Base-by-base conservation (phyloP, 768 basidiomycete species). In the Hebeloma cylindrosporum region DNA sequence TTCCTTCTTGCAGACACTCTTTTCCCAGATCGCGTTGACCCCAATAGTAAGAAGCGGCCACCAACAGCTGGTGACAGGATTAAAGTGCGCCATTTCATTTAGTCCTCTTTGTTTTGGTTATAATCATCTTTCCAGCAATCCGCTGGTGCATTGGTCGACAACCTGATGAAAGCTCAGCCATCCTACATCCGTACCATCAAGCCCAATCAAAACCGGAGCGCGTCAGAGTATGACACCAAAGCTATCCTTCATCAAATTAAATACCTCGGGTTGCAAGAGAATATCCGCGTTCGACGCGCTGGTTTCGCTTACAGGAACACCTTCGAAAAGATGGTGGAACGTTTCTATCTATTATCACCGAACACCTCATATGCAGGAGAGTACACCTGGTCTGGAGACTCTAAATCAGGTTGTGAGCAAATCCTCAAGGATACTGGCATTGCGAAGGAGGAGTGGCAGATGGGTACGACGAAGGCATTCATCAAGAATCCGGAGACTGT, bases 121-220 rank as follows among this genome's bases (percentile, higher is more conserved):
- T 16, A 21, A 42, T 39, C 2, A 47, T 22, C n/a, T 13, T 45
- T 27, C 21, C 17, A 93, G 89, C 68, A 75, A 51, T 98, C 95
- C n/a, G 96, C 96, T 21, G 84, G 89, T 41, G 94, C 93, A 5
- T 80, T 99, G 18, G 96, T 99, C 7, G 92, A 95, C 7, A 99
- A 98, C 62, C 74, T 99, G 50, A 98, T 97, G 95, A 88, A 85
- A 58, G 90, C 92, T 21, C 94, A 90, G 61, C 96, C 96, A 1
- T 92, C 92, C 17, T 99, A 99, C 67, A 99, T 99, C 52, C 90
- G 96, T 44, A 99, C 96, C 3, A 98, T 99, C 72, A 99, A 99
- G 67, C 92, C 96, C 9, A 99, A 99, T 63, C 88, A 96, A 72
- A 95, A 99, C 62, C 85, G 94, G 34, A 94, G 92, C 52, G 63